Base-by-base conservation (phyloP, 192 early-diverging fungal genomes). In the Physocladia obscura region DNA sequence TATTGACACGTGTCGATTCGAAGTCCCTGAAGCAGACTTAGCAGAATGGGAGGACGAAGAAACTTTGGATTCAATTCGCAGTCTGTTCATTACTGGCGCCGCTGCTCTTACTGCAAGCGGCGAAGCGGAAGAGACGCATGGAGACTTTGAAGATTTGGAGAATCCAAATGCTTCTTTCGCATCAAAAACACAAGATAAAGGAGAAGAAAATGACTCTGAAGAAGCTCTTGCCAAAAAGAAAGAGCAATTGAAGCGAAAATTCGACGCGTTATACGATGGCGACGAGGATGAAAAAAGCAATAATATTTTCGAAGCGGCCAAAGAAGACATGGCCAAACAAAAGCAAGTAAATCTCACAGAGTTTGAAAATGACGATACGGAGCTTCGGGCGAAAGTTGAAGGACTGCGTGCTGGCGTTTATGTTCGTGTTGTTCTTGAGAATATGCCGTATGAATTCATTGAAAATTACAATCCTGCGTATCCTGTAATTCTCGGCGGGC, bases 371-470 rank as follows among this genome's bases (percentile, higher is more conserved):
- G 92, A 92, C 59, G 90, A 92, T 62, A 75, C 78, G 5, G 80
- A 80, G 36, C 75, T 85, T 8, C 83, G 94, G 31, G 87, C 93
- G 1, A 78, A 91, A 77, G 87, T 99, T 32, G 92, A 97, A 79
- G 96, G 96, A 44, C 94, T 90, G 76, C 87, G 93, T 34, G 89
- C 97, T 1, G 97, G 97, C 52, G 87, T 84, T 61, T 99, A 99
- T 78, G 91, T 99, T 39, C 90, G 94, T 68, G 82, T 99, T 50
- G 75, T 99, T 24, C 78, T 99, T 40, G 84, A 91, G 73, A 80
- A 91, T 63, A 91, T 99, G 86, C 96, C 95, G 34, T 91, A 81
- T 74, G 97, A 99, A 81, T 99, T 99, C 76, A 84, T 95, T 40
- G 88, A 93, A 56, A 81, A 93, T 63, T 96, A 98, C 79, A 81